phyloP scores from a whole-genome alignment of 139 green algal genomes.

The Eudorina sp. region DNA sequence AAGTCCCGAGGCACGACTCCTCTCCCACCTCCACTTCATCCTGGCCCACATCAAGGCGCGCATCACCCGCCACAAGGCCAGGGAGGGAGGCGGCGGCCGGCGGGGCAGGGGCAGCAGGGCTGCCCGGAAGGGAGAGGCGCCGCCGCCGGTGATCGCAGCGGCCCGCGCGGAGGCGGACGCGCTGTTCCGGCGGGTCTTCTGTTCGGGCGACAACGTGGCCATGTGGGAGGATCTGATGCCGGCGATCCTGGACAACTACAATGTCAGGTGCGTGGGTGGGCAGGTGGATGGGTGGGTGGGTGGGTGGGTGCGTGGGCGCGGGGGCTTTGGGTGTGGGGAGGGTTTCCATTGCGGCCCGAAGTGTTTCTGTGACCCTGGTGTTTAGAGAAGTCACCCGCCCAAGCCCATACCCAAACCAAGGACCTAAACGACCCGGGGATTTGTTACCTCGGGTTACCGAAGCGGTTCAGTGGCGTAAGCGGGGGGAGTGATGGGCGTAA shows the following conservation, averaged over 20 bases:
- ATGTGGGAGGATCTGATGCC: slow-evolving; percentile 2
- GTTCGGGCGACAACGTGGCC: not conserved
- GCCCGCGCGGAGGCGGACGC: not conserved
- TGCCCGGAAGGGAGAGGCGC: too few species aligned
- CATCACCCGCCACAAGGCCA: not conserved
- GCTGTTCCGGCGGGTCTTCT: not conserved
- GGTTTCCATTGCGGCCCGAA: too few species aligned
- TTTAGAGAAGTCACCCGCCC: too few species aligned
- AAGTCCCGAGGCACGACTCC: not conserved
- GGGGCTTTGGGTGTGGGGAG: not conserved
- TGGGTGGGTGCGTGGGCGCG: not conserved
- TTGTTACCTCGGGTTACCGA: too few species aligned
- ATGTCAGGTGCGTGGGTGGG: slow-evolving; percentile 8
- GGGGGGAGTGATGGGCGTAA: too few species aligned
- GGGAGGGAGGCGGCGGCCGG: not conserved
- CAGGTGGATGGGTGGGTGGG: too few species aligned
- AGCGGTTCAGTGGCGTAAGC: too few species aligned
- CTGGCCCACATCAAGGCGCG: slow-evolving; percentile 14
- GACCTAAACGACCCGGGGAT: too few species aligned
- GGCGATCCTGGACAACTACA: slow-evolving; percentile 31
- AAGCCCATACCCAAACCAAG: too few species aligned
- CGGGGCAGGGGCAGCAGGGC: too few species aligned
- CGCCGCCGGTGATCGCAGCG: too few species aligned
- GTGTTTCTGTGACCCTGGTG: too few species aligned
- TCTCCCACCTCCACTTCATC: slow-evolving; percentile 19